These are phyloP conservation scores for Apiotrichum brassicae DNA, from an alignment of 1,284 basidiomycete genomes.

Conservation along the genomic window DNA sequence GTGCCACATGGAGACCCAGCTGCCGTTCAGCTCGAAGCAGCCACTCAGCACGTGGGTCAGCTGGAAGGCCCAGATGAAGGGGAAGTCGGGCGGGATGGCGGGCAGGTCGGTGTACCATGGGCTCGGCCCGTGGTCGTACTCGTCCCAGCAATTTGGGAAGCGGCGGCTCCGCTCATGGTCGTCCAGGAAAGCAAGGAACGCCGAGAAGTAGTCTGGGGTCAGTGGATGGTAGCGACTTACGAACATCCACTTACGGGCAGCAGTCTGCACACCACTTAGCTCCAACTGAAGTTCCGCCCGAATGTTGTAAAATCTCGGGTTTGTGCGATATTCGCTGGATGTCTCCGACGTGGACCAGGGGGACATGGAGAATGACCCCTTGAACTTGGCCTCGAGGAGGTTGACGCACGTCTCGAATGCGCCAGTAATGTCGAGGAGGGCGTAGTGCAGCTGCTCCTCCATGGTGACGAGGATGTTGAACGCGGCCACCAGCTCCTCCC, in stretches of 20 bases:
- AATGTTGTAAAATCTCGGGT: too few species aligned
- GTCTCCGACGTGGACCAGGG: too few species aligned
- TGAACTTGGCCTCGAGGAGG: background rate
- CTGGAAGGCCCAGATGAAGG: constrained; percentile 2
- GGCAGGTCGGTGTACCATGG: too few species aligned
- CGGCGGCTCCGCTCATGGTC: background rate
- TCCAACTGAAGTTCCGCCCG: background rate
- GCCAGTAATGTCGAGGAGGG: background rate
- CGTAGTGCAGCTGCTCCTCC: constrained; percentile 3
- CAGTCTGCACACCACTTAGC: background rate
- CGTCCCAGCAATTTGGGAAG: background rate
- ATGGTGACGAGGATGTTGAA: background rate
- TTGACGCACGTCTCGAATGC: background rate
- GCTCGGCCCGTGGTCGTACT: background rate
- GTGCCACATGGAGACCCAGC: background rate
- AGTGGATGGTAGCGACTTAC: too few species aligned
- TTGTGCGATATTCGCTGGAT: too few species aligned
- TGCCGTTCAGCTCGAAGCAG: background rate
- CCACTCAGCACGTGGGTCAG: background rate
- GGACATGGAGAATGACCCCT: too few species aligned
- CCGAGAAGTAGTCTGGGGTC: background rate
- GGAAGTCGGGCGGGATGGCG: background rate
- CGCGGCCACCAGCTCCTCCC: background rate
- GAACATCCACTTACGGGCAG: background rate
- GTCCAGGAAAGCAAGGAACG: background rate